phyloP scores from a whole-genome alignment of 768 basidiomycete genomes.

The Imleria badia region DNA sequence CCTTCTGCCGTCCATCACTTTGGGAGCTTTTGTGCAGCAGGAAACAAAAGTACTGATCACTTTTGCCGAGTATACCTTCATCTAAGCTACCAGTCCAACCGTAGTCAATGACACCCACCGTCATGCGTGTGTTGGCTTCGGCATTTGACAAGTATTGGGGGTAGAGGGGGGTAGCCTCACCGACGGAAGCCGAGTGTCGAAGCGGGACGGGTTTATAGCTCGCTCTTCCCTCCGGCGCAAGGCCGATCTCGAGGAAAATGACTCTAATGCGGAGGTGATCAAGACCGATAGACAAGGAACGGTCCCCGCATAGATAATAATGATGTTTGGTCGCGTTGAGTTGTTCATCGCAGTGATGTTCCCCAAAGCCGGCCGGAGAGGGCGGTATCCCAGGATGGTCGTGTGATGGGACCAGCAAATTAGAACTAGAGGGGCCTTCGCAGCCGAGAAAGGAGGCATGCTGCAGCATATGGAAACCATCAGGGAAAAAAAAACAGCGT shows the following conservation, averaged over 20 bases:
- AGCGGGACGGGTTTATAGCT: not conserved
- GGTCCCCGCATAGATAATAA: constrained; percentile 24
- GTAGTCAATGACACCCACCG: constrained; percentile 23
- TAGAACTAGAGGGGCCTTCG: too few species aligned
- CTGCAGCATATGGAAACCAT: too few species aligned
- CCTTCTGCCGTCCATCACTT: constrained; percentile 5
- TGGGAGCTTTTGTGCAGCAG: constrained; percentile 8
- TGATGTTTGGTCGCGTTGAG: constrained; percentile 9
- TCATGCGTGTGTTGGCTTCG: constrained; percentile 1
- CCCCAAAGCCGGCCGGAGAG: constrained; percentile 14
- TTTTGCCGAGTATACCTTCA: constrained; percentile 7
- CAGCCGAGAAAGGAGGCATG: too few species aligned
- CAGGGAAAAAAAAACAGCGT: too few species aligned
- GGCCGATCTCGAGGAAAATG: constrained; percentile 9
- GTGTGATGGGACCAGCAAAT: too few species aligned
- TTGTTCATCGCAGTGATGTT: not conserved
- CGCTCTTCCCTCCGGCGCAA: not conserved
- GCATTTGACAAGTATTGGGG: not conserved
- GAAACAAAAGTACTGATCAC: constrained; percentile 18
- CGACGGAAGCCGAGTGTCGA: not conserved
- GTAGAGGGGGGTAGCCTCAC: constrained; percentile 1
- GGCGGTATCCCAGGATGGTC: constrained; percentile 6
- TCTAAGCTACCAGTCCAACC: constrained; percentile 14
- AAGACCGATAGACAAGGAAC: constrained; percentile 9
- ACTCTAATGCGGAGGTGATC: constrained; percentile 8